Evolutionary conservation across 192 early-diverging fungal species (phyloP), one percentile per base, ranked within the genome.

Genomic region (Jimgerdemannia lactiflua): DNA sequence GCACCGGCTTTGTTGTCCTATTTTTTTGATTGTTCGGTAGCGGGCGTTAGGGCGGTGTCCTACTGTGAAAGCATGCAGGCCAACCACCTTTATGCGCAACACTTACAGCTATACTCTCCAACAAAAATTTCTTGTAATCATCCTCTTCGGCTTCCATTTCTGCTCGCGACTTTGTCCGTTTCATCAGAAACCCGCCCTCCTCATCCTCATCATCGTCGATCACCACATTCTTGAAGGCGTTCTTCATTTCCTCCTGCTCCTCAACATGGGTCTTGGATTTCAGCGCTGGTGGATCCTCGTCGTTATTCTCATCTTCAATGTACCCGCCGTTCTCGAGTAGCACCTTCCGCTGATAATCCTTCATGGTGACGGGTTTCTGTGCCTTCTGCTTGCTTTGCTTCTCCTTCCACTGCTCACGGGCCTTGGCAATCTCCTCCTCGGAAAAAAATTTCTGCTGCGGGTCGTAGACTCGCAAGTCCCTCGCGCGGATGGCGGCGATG

Each of bases 81-180:
- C 41, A 71, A 59, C 42, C 39, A 41, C 17, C 3, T 70, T 3
- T 49, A 20, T 40, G 18, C 20, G 8, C 19, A 75, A 71, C 71
- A n/a, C n/a, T n/a, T 73, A 80, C 74, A 40, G 75, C 80, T 83
- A 98, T 91, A 78, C 88, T 93, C 65, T 95, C 88, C 19, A 98
- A 81, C 77, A 99, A 84, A 75, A 98, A 99, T 63, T 86, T 85
- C 77, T 90, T 89, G 79, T 99, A 99, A 64, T 95, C 96, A 29
- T 91, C 90, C 43, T 98, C 96, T 71, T 99, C 97, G 3, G 86
- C 83, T 3, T 87, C 92, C 70, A 90, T 43, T 75, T 97, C 95
- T 43, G 90, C 90, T n/a, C 89, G 77, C 3, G 92, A 87, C 80
- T 94, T 95, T 29, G 83, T 82, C 69, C 93, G 88, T 68, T 93